Evolutionary conservation across 2,329 filamentous ascomycete species (phyloP), one percentile per base, ranked within the genome.

Genomic region (Whalleya microplaca): DNA sequence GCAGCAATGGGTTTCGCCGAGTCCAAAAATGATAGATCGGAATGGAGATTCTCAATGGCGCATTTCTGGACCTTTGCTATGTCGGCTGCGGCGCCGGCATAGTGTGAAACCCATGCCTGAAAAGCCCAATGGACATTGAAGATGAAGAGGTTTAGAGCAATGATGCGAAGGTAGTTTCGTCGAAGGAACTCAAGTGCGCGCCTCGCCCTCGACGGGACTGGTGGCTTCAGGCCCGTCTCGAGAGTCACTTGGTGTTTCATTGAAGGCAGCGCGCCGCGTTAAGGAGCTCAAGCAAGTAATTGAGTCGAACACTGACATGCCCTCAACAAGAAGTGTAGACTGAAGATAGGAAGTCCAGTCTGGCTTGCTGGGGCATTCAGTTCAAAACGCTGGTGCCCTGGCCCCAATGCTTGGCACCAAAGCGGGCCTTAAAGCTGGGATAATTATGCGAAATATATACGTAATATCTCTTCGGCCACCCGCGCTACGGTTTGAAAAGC

Each of bases 1-100:
- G 78, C 56, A 2, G 73, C 59, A 32, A 85, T 81, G 1, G 80
- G 80, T 2, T 70, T 62, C 1, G 80, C 82, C 2, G 67, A 62
- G 12, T 82, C 71, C 2, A 86, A 72, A 58, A 86, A 86, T 2
- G 76, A 76, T 4, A 82, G 71, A 47, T 80, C 75, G 4, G 75
- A 73, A 18, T 77, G 76, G 12, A 84, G 70, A 45, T 79, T 84
- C 37, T 75, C 63, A 54, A 84, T 81, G 14, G 84, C 78, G 66
- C 84, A 88, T 70, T 63, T 58, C 40, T 59, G 61, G 8, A 67
- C 55, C 16, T 58, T 48, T 9, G 48, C 46, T 9, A 65, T 43
- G 45, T 65, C 53, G 7, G 50, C 47, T n/a, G 41, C 20, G 1
- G 50, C 43, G 9, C 43, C 37, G 3, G 21, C 10, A 44, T 29